Base-by-base conservation (phyloP, 2,329 filamentous ascomycete genomes). In the Rhytidhysteron rufulum region DNA sequence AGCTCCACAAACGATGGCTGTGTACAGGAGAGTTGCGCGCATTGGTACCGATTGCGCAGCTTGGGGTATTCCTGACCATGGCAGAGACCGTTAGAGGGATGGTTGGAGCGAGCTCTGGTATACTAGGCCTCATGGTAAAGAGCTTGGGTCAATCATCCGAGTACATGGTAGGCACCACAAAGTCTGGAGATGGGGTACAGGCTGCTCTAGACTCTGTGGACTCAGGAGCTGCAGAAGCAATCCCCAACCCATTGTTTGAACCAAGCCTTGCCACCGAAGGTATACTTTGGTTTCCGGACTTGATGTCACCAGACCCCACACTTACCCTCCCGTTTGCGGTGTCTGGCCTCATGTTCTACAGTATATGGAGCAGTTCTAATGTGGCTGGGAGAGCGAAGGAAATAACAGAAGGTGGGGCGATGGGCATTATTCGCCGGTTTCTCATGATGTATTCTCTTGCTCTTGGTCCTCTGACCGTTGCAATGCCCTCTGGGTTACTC, bases 231-330 rank as follows among this genome's bases (percentile, higher is more conserved):
- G 35, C 35, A 17, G 36, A 32, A 16, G 15, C 32, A 7, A 18
- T 24, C 5, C n/a, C 11, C 13, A 57, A 47, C 33, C 40, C 41
- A 5, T 64, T 58, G 52, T 58, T 73, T 22, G 74, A 80, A 47
- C 70, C 72, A 3, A 68, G 71, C 4, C 60, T 83, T 13, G 68
- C 72, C 4, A 69, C 57, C 6, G 79, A 81, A 60, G 79, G 79
- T n/a, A 69, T 73, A 3, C 63, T 80, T 2, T 84, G 79, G 79
- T 81, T 82, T 41, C 69, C 72, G 1, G 69, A 83, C 53, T 69
- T 84, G 11, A 62, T 77, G 4, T 52, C 68, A 0, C 62, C 75
- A 7, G 80, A 83, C 49, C 68, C 77, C 0, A 70, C 69, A 3
- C 60, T 72, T 2, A 48, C 67, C 2, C 63, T 82, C 2, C 76